Percentiles rank a stretch among this genome's conserved stretches.
Conservation (phyloP, 2,329 filamentous ascomycete species). For the Albifimbria verrucaria region DNA sequence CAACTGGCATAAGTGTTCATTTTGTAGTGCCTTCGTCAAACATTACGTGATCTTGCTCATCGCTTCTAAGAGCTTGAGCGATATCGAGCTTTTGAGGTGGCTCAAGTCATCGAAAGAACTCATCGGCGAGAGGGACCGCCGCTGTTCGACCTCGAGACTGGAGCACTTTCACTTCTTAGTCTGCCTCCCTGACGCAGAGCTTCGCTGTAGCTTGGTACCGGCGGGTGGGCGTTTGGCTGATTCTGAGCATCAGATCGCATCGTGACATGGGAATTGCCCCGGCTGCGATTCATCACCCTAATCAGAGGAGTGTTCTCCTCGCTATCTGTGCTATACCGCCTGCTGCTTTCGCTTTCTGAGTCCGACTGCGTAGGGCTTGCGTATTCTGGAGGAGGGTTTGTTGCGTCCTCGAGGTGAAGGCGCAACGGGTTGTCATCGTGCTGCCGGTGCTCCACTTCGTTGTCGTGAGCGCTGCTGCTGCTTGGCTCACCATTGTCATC, state of each 20-base stretch:
- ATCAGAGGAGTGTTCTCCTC: conserved; percentile 56
- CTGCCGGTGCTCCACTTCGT: conserved; percentile 15
- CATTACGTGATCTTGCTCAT: no score
- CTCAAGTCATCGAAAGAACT: neutral
- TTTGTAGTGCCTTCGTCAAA: neutral
- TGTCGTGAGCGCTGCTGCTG: conserved; percentile 19
- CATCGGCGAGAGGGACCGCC: neutral
- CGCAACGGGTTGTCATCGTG: conserved; percentile 35
- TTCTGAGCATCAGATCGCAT: conserved; percentile 19
- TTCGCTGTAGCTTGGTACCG: conserved; percentile 80
- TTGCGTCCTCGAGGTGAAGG: conserved; percentile 49
- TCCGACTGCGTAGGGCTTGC: conserved; percentile 63
- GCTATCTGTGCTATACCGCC: conserved; percentile 55
- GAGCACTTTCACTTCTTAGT: conserved; percentile 19
- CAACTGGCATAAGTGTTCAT: neutral
- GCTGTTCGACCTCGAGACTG: conserved; percentile 12
- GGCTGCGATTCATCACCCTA: conserved; percentile 46
- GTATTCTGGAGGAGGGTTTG: conserved; percentile 68
- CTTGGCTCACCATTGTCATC: conserved; percentile 67
- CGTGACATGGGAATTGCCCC: conserved; percentile 47
- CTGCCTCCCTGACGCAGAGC: conserved; percentile 56
- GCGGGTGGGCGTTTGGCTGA: conserved; percentile 41
- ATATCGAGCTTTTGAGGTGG: neutral
- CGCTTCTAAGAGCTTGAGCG: no score
- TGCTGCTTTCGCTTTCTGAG: conserved; percentile 52